Evolutionary conservation across 805 yeast genomes (phyloP).

Genomic region (Saccharomycopsis babjevae): DNA sequence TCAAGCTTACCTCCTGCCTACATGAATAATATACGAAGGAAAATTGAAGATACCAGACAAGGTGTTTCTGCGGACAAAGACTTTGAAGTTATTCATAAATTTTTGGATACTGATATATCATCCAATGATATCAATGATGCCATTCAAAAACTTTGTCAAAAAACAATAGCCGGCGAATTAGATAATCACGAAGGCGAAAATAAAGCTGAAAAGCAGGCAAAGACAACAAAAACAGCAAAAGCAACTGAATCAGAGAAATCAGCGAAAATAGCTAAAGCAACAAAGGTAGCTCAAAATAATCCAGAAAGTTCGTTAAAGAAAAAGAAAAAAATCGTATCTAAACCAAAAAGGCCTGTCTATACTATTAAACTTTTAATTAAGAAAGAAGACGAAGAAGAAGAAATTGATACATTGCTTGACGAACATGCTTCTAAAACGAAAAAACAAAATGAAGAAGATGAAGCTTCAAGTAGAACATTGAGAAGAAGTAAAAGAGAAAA

Average conservation of each 20-base stretch:
- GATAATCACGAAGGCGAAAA: constrained; percentile 13
- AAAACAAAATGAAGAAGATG: constrained; percentile 3
- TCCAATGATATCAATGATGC: constrained; percentile 11
- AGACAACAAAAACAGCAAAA: constrained; percentile 21
- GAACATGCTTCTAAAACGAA: constrained; percentile 19
- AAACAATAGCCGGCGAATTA: constrained; percentile 1
- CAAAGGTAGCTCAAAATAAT: neutral
- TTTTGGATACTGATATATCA: constrained; percentile 9
- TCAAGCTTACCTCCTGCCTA: constrained; percentile 78
- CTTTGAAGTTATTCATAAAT: constrained; percentile 9
- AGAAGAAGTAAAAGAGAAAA: neutral
- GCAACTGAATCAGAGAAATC: constrained; percentile 19
- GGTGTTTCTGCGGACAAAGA: neutral
- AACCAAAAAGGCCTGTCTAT: too few relatives aligned
- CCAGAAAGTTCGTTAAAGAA: neutral
- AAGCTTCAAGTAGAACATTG: neutral
- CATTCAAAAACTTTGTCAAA: constrained; percentile 5
- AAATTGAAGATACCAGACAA: neutral
- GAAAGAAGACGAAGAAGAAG: constrained; percentile 14
- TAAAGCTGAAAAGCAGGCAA: neutral
- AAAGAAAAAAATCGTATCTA: neutral
- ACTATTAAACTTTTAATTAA: neutral
- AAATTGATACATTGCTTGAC: neutral
- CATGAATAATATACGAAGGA: constrained; percentile 39
- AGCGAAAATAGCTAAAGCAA: neutral